Conservation (phyloP, 2,329 filamentous ascomycete genomes). For the Ophiostoma quercus region DNA sequence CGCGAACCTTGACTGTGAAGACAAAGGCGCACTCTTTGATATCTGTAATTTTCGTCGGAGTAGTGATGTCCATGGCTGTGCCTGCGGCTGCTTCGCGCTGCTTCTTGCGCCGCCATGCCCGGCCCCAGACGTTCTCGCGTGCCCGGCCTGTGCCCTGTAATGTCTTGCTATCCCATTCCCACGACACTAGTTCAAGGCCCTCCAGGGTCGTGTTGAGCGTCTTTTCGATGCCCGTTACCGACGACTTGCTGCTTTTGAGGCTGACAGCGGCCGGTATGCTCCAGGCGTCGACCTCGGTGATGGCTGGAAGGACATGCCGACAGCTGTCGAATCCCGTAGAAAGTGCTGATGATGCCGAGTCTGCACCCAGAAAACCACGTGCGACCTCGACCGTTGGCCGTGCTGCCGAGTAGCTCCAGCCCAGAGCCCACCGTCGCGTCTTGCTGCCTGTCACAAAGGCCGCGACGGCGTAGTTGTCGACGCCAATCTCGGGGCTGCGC, state of each 20-base stretch:
- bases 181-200: conserved; percentile 54
- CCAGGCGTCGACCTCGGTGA: conserved; percentile 41
- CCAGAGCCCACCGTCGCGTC: conserved; percentile 81
- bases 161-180: conserved; percentile 55
- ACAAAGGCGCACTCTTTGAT: conserved; percentile 46
- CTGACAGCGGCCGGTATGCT: conserved; percentile 37
- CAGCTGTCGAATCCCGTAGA: conserved; percentile 35
- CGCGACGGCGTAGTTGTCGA: conserved; percentile 77
- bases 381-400: conserved; percentile 53
- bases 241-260: neutral
- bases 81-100: conserved; percentile 32
- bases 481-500: conserved; percentile 37
- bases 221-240: conserved; percentile 32
- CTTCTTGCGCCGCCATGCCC: conserved; percentile 63
- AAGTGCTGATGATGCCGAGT: conserved; percentile 40
- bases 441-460: conserved; percentile 71
- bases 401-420: conserved; percentile 71
- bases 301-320: conserved; percentile 40
- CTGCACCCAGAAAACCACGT: conserved; percentile 33
- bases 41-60: neutral
- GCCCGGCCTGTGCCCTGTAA: conserved; percentile 58
- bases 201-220: conserved; percentile 44
- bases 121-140: conserved; percentile 70
- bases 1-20: conserved; percentile 51
- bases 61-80: neutral